A percentile compares a stretch with the other conserved stretches of the same genome.
Evolutionary conservation across 257 asterid genomes (phyloP).

Genomic region (Solanum medicagineum): DNA sequence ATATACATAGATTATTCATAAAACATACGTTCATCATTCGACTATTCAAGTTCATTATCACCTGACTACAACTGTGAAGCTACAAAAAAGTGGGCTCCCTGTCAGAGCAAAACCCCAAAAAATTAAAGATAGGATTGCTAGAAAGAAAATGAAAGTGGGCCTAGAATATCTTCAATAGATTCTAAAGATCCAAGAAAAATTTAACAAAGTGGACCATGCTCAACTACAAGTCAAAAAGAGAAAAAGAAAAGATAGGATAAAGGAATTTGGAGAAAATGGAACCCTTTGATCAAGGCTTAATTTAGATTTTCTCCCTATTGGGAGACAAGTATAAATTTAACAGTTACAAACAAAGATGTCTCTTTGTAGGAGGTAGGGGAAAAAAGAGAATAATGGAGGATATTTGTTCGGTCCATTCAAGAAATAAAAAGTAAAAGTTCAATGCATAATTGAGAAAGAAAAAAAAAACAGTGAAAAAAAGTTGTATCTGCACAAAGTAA

Average conservation of each 20-base stretch:
- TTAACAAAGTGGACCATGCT: background rate
- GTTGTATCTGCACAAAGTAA: background rate
- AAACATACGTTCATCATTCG: background rate
- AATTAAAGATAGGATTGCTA: background rate
- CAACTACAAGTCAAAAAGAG: background rate
- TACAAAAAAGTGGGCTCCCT: background rate
- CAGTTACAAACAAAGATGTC: background rate
- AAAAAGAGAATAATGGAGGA: background rate
- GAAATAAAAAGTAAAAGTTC: background rate
- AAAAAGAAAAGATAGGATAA: background rate
- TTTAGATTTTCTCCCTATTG: conserved; percentile 49
- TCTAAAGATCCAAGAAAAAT: background rate
- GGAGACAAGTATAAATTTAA: conserved; percentile 37
- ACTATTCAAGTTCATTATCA: background rate
- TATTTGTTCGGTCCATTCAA: background rate
- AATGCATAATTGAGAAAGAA: background rate
- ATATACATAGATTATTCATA: background rate
- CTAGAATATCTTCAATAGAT: background rate
- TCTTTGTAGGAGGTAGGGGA: background rate
- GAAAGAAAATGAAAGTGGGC: background rate
- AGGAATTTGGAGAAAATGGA: background rate
- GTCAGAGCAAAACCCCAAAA: background rate
- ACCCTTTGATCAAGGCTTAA: conserved; percentile 12
- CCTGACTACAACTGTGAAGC: background rate
- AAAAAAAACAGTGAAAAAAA: background rate